Base-by-base conservation (phyloP, 352 stramenopile genomes). In the Globisporangium carolinianum region DNA sequence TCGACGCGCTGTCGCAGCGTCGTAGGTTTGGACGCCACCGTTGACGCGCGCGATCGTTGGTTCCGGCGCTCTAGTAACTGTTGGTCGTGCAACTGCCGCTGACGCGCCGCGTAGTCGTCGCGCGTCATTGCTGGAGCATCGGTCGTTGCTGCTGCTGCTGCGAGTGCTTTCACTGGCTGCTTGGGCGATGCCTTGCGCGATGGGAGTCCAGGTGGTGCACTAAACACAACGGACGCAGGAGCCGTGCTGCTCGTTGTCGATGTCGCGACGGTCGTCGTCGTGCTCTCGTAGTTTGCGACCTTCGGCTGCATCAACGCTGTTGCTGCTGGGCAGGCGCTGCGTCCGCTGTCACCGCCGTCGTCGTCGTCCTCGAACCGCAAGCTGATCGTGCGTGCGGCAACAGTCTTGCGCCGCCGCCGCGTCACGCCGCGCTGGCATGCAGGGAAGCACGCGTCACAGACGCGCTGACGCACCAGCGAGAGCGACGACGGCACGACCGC, bases 381-480 rank as follows among this genome's bases (percentile, higher is more conserved):
- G 32, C 45, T 59, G 50, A 66, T 48, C 8, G 60, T 55, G 18
- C 58, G 59, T n/a, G 47, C 24, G n/a, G 50, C 55, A 15, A 68
- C 46, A 6, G 55, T 63, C 51, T 55, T 58, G n/a, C 64, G 61
- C 24, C 53, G 32, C 8, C 35, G 39, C 5, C 56, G 48, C 10
- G 60, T 58, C 47, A 67, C 54, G 60, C 60, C 48, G 59, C 56
- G 46, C 55, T 73, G 61, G 60, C 81, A 88, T 48, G 62, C 65
- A 2, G 81, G 79, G 47, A 79, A 86, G 65, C 83, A 94, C 11
- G 61, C 58, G 55, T 91, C 79, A 60, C 83, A 94, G 43, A 90
- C 81, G 56, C 83, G 83, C 66, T 94, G 83, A 37, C 68, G 62
- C 48, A 74, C 65, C 53, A 76, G 71, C 6, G 81, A 89, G 38